Percentiles rank a stretch among this genome's conserved stretches.
These are phyloP conservation scores for Coniochaeta sp. DNA, from an alignment of 2,329 filamentous ascomycete genomes.

Conservation along the genomic window DNA sequence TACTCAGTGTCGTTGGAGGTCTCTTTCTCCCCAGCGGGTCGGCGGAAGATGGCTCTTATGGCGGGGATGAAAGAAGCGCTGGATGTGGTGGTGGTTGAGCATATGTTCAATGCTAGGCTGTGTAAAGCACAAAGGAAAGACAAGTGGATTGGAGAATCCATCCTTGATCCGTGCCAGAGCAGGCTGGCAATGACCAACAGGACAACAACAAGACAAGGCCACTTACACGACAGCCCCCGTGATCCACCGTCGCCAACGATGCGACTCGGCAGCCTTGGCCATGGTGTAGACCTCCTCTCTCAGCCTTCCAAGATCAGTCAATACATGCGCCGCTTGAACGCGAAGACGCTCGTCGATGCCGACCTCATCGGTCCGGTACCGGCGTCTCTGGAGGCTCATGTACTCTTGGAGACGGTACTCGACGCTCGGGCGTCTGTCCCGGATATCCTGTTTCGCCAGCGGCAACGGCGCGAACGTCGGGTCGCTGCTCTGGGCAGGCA, in stretches of 20 bases:
- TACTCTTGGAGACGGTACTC: constrained; percentile 28
- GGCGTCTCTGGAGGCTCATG: constrained; percentile 23
- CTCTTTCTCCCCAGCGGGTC: constrained; percentile 28
- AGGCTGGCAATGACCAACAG: background rate
- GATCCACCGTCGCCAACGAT: constrained; percentile 46
- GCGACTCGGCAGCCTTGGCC: constrained; percentile 35
- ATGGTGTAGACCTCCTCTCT: constrained; percentile 35
- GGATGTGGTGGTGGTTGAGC: background rate
- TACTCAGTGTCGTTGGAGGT: constrained; percentile 49
- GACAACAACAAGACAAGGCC: background rate
- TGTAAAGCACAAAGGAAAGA: no score
- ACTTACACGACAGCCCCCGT: constrained; percentile 45
- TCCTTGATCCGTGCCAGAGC: no score
- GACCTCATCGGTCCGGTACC: constrained; percentile 12
- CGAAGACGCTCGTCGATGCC: constrained; percentile 33
- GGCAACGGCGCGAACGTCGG: constrained; percentile 7
- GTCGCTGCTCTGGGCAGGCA: constrained; percentile 2
- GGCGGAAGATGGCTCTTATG: constrained; percentile 44
- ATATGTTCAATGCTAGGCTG: background rate
- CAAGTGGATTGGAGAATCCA: no score
- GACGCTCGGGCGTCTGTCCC: constrained; percentile 12
- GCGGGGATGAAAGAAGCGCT: constrained; percentile 46
- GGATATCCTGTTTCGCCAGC: constrained; percentile 10
- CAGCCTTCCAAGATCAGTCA: constrained; percentile 36
- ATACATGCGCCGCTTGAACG: constrained; percentile 31